phyloP scores from a whole-genome alignment of 2,329 filamentous ascomycete species.

The Drechslera avenae region DNA sequence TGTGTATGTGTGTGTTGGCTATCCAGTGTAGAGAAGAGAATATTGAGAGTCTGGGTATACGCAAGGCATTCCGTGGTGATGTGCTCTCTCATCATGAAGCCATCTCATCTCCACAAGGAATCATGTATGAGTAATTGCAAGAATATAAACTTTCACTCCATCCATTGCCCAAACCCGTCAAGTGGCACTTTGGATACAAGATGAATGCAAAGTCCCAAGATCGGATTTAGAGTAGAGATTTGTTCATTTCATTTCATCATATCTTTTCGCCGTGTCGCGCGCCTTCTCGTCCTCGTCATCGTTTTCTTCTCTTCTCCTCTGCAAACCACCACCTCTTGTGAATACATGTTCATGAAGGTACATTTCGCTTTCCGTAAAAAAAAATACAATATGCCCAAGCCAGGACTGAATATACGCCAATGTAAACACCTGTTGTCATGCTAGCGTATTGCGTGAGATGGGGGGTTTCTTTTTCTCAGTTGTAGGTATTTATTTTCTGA shows the following conservation, averaged over 20 bases:
- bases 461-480: constrained; percentile 1
- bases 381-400: constrained; percentile 26
- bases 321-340: constrained; percentile 11
- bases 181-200: background rate
- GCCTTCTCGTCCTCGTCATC: constrained; percentile 7
- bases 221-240: constrained; percentile 25
- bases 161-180: background rate
- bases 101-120: too few relatives aligned
- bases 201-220: background rate
- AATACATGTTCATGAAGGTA: constrained; percentile 23
- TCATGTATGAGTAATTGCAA: constrained; percentile 14
- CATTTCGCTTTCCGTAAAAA: constrained; percentile 19
- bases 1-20: background rate
- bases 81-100: background rate
- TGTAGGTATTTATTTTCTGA: constrained; percentile 13
- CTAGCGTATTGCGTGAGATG: constrained; percentile 31
- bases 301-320: constrained; percentile 2
- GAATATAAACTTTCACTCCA: background rate
- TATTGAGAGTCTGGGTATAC: too few relatives aligned
- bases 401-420: constrained; percentile 22
- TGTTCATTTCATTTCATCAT: constrained; percentile 14
- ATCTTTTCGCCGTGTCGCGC: background rate
- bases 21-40: background rate
- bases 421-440: constrained; percentile 38
- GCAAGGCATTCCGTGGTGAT: background rate